These are phyloP conservation scores for Sclerotinia glacialis DNA, from an alignment of 2,329 filamentous ascomycete species.

Conservation along the genomic window DNA sequence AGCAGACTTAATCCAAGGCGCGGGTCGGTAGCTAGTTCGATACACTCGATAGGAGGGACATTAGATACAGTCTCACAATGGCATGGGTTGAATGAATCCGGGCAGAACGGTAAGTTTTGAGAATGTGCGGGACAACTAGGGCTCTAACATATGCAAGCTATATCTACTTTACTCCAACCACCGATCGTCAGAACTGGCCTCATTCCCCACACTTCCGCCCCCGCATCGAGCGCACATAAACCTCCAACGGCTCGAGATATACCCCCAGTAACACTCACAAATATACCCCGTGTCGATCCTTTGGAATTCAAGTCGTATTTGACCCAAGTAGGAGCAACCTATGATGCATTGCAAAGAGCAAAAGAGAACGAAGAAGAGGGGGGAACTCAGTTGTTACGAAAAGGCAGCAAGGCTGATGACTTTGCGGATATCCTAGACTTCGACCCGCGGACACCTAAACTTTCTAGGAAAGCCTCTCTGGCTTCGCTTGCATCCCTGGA, in stretches of 20 bases:
- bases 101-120: constrained; percentile 68
- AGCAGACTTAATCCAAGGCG: constrained; percentile 56
- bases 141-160: constrained; percentile 54
- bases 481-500: constrained; percentile 42
- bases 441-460: constrained; percentile 26
- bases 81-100: constrained; percentile 65
- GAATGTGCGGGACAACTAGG: neutral
- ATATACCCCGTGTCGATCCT: constrained; percentile 76
- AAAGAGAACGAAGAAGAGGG: constrained; percentile 73
- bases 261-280: constrained; percentile 85
- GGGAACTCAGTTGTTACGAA: constrained; percentile 37
- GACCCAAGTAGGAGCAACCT: constrained; percentile 78
- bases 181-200: constrained; percentile 87
- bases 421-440: constrained; percentile 43
- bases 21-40: constrained; percentile 82
- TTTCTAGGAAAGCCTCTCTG: constrained; percentile 43
- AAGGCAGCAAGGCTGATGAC: constrained; percentile 41
- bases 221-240: constrained; percentile 69
- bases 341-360: constrained; percentile 82
- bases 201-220: constrained; percentile 71
- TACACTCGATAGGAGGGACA: constrained; percentile 81
- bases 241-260: constrained; percentile 86
- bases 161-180: constrained; percentile 88
- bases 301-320: constrained; percentile 83
- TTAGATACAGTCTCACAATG: constrained; percentile 65